Percentiles rank a stretch among this genome's conserved stretches.
phyloP scores from a whole-genome alignment of 345 rosid genomes.

The Citrus reticulata region DNA sequence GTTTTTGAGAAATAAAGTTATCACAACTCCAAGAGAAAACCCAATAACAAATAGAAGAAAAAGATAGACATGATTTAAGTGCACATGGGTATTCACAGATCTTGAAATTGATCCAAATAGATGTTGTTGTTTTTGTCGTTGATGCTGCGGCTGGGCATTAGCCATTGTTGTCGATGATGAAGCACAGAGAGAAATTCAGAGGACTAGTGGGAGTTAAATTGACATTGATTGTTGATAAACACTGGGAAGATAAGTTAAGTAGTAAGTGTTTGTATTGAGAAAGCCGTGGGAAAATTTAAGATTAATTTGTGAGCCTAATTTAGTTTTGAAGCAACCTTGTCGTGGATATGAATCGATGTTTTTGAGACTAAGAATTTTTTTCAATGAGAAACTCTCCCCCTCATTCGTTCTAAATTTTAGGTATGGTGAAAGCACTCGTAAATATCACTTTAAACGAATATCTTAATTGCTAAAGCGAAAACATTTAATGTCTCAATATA shows the following conservation, averaged over 20 bases:
- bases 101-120: constrained; percentile 21
- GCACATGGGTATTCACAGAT: constrained; percentile 3
- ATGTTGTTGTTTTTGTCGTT: neutral
- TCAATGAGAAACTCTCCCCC: neutral
- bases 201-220: neutral
- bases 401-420: neutral
- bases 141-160: neutral
- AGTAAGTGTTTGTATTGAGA: neutral
- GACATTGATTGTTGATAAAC: neutral
- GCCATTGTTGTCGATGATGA: constrained; percentile 21
- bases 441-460: neutral
- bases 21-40: constrained; percentile 37
- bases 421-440: neutral
- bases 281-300: neutral
- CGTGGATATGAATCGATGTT: neutral
- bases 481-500: neutral
- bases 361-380: neutral
- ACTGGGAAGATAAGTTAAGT: neutral
- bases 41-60: constrained; percentile 34
- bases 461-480: neutral
- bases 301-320: neutral
- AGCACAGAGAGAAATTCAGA: neutral
- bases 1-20: constrained; percentile 30
- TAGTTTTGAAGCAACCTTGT: neutral
- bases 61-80: constrained; percentile 8